Evolutionary conservation across 352 stramenopile genomes (phyloP).

Genomic region (Chloridella minuta): DNA sequence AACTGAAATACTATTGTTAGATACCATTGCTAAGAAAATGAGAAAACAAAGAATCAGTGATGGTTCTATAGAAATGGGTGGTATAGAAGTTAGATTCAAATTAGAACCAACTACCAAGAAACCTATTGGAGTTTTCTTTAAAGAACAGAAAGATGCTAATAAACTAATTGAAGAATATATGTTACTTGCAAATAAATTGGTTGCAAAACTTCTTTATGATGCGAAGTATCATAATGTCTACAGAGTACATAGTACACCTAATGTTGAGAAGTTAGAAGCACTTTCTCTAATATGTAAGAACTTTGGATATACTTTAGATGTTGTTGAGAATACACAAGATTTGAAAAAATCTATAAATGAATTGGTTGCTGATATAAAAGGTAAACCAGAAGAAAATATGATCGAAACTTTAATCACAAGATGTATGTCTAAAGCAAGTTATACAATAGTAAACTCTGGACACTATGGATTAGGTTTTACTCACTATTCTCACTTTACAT

Average conservation of each 20-base stretch:
- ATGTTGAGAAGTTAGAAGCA: background rate
- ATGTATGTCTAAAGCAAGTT: constrained; percentile 18
- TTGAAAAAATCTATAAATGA: background rate
- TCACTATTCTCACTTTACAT: constrained; percentile 22
- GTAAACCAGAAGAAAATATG: constrained; percentile 4
- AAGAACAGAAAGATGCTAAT: constrained; percentile 15
- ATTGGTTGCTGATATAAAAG: constrained; percentile 3
- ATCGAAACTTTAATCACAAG: background rate
- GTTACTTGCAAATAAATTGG: constrained; percentile 18
- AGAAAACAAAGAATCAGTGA: background rate
- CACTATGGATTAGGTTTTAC: constrained; percentile 22
- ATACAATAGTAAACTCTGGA: background rate
- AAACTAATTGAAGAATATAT: constrained; percentile 20
- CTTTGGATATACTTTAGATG: background rate
- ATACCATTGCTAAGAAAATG: background rate
- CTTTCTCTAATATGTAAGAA: background rate
- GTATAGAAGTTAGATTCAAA: background rate
- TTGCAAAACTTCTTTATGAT: constrained; percentile 15
- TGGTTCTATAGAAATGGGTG: background rate
- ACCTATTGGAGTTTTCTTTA: background rate
- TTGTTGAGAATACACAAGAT: background rate
- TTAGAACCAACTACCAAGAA: background rate
- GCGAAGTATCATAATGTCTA: too few relatives aligned
- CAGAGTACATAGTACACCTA: background rate
- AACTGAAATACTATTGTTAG: background rate